phyloP scores from a whole-genome alignment of 129 eudicot genomes.

The Solidago caesia region DNA sequence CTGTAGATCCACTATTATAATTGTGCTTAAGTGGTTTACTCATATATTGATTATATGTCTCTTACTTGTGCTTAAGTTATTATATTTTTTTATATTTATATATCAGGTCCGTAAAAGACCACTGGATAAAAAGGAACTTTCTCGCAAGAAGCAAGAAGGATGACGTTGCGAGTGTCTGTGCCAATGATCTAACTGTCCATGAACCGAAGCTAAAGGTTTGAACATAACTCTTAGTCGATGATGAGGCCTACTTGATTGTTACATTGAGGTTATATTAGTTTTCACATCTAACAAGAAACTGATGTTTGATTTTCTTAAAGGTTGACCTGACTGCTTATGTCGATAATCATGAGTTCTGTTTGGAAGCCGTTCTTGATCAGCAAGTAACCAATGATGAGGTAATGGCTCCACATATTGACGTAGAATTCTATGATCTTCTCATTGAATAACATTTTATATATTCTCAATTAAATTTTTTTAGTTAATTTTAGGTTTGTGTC shows the following conservation, averaged over 20 bases:
- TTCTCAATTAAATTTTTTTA: no score
- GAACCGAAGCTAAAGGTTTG: slow-evolving; percentile 94
- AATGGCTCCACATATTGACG: slow-evolving; percentile 21
- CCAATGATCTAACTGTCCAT: slow-evolving; percentile 76
- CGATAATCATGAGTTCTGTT: slow-evolving; percentile 93
- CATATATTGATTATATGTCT: no score
- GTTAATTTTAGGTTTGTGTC: no score
- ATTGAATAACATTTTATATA: background rate
- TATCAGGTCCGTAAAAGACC: slow-evolving; percentile 98
- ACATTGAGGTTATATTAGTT: slow-evolving; percentile 5
- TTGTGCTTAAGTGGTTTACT: no score
- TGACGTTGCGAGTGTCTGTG: slow-evolving; percentile 78
- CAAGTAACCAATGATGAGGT: slow-evolving; percentile 94
- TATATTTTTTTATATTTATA: slow-evolving; percentile 15
- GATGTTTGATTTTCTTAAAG: slow-evolving; percentile 42
- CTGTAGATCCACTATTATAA: no score
- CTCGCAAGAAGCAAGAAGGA: slow-evolving; percentile 98
- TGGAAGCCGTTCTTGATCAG: slow-evolving; percentile 94
- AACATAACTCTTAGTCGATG: slow-evolving; percentile 20
- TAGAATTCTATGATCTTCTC: slow-evolving; percentile 7
- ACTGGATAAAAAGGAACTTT: slow-evolving; percentile 83
- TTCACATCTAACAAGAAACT: slow-evolving; percentile 19
- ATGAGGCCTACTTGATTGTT: slow-evolving; percentile 6
- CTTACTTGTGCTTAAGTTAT: no score
- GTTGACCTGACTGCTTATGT: slow-evolving; percentile 98